A percentile compares a stretch with the other conserved stretches of the same genome.
phyloP scores from a whole-genome alignment of 176 grass and related monocot species.

The Carex kokanica region DNA sequence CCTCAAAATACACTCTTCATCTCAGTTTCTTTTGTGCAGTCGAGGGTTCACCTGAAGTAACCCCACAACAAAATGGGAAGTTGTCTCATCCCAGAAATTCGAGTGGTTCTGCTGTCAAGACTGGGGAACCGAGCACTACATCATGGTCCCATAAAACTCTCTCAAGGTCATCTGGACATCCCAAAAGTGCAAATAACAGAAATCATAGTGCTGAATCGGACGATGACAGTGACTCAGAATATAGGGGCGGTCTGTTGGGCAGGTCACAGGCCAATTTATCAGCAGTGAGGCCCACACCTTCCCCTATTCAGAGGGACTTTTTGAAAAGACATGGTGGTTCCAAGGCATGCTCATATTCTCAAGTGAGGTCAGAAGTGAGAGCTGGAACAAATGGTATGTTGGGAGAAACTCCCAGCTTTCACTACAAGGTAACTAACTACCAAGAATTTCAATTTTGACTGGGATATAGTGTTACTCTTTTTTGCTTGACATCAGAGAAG shows the following conservation, averaged over 20 bases:
- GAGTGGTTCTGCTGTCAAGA: neutral
- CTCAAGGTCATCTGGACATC: neutral
- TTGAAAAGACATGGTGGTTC: conserved; percentile 2
- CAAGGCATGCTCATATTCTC: neutral
- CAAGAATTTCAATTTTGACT: conserved; percentile 20
- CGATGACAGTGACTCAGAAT: conserved; percentile 63
- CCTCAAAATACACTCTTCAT: neutral
- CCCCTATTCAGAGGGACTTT: conserved; percentile 24
- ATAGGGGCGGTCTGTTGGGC: conserved; percentile 1
- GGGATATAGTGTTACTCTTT: neutral
- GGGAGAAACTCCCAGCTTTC: conserved; percentile 37
- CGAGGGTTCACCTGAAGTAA: conserved; percentile 48
- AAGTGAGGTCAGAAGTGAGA: conserved; percentile 2
- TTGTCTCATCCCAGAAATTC: conserved; percentile 14
- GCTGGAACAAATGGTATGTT: conserved; percentile 31
- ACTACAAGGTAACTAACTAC: conserved; percentile 67
- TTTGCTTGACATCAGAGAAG: neutral
- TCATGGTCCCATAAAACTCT: neutral
- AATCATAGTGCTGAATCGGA: neutral
- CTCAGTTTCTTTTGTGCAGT: conserved; percentile 28
- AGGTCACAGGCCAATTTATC: conserved; percentile 36
- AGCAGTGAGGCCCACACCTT: conserved; percentile 11
- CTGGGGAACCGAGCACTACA: conserved; percentile 2
- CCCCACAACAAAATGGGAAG: conserved; percentile 36
- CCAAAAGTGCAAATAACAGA: neutral